Percentiles rank a stretch among this genome's conserved stretches.
Evolutionary conservation across 768 basidiomycete genomes (phyloP).

Genomic region (Tricholoma flavovirens): DNA sequence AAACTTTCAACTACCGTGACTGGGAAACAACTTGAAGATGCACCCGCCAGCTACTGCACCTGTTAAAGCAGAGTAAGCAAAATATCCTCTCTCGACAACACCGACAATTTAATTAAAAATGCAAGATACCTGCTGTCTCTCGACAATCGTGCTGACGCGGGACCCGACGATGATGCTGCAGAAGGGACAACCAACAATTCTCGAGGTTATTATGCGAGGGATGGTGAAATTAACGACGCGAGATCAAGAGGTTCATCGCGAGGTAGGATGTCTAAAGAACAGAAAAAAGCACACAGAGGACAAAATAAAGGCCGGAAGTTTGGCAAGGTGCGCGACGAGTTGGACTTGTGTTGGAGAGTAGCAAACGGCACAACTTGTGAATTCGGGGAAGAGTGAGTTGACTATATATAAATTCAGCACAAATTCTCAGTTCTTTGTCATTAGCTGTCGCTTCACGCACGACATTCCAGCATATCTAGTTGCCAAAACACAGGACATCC

Average conservation of each 20-base stretch:
- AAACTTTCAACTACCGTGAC: no score
- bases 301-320: conserved; percentile 83
- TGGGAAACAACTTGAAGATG: no score
- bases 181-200: conserved; percentile 48
- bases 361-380: conserved; percentile 70
- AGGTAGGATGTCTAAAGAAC: conserved; percentile 48
- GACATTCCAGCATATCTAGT: conserved; percentile 71
- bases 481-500: conserved; percentile 70
- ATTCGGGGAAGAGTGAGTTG: conserved; percentile 56
- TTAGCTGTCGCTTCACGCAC: conserved; percentile 76
- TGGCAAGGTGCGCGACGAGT: conserved; percentile 69
- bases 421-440: not conserved
- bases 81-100: not conserved
- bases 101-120: not conserved
- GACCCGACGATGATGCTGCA: conserved; percentile 44
- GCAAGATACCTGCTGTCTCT: conserved; percentile 29
- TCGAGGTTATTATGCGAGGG: conserved; percentile 19
- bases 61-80: conserved; percentile 33
- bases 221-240: conserved; percentile 18
- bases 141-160: conserved; percentile 12
- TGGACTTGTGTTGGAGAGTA: conserved; percentile 78
- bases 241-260: conserved; percentile 22
- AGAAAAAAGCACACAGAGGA: conserved; percentile 70
- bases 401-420: not conserved
- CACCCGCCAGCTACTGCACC: conserved; percentile 30